These are phyloP conservation scores for Ophiostoma perfectum DNA, from an alignment of 2,329 filamentous ascomycete species.

Conservation along the genomic window DNA sequence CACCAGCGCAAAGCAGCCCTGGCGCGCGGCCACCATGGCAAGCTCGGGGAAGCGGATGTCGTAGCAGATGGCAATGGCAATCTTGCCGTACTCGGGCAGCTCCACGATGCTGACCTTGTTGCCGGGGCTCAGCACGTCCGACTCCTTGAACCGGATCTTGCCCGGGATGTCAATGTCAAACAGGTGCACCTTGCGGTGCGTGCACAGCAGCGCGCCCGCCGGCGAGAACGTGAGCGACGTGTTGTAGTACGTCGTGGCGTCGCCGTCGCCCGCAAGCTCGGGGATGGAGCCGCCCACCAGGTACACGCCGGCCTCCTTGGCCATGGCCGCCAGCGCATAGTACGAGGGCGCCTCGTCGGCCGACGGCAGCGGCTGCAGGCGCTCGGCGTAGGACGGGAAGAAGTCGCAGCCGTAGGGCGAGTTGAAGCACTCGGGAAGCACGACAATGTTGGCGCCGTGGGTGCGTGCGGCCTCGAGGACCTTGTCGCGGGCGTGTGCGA, in stretches of 20 bases:
- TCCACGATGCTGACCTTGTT: slow-evolving; percentile 81
- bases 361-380: slow-evolving; percentile 67
- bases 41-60: slow-evolving; percentile 95
- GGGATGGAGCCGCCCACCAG: slow-evolving; percentile 90
- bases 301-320: slow-evolving; percentile 71
- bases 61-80: slow-evolving; percentile 93
- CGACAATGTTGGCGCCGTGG: slow-evolving; percentile 75
- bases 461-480: slow-evolving; percentile 71
- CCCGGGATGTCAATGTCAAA: slow-evolving; percentile 98
- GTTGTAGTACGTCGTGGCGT: slow-evolving; percentile 67
- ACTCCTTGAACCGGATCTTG: slow-evolving; percentile 86
- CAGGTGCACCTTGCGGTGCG: slow-evolving; percentile 88
- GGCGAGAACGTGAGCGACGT: slow-evolving; percentile 81
- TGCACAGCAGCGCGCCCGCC: slow-evolving; percentile 70
- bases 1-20: slow-evolving; percentile 69
- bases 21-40: slow-evolving; percentile 78
- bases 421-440: slow-evolving; percentile 98
- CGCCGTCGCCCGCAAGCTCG: slow-evolving; percentile 54
- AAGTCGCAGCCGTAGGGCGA: slow-evolving; percentile 87
- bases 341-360: slow-evolving; percentile 70
- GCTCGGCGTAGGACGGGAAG: slow-evolving; percentile 90
- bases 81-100: slow-evolving; percentile 78
- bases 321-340: slow-evolving; percentile 75
- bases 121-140: slow-evolving; percentile 79
- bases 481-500: slow-evolving; percentile 71